Percentiles rank a stretch among this genome's conserved stretches.
Evolutionary conservation across 2,329 filamentous ascomycete species (phyloP).

Genomic region (Sclerotinia glacialis): DNA sequence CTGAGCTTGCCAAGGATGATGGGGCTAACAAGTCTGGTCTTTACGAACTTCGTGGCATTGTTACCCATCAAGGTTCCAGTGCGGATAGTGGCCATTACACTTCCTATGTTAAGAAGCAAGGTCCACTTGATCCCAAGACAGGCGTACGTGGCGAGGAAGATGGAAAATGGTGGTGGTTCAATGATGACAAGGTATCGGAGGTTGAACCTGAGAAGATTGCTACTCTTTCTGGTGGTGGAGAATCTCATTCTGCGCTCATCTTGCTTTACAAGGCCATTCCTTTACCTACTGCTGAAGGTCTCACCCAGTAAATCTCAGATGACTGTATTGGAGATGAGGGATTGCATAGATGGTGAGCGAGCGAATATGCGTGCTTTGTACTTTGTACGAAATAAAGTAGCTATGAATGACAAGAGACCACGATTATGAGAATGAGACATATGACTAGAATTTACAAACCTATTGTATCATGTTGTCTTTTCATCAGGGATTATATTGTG

Average conservation of each 20-base stretch:
- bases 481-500: not conserved
- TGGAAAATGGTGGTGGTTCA: conserved; percentile 99
- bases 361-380: not conserved
- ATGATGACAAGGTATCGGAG: conserved; percentile 94
- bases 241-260: conserved; percentile 80
- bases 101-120: conserved; percentile 92
- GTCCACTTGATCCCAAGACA: conserved; percentile 66
- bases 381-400: not conserved
- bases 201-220: conserved; percentile 90
- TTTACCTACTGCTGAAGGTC: conserved; percentile 56
- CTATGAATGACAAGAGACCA: not conserved
- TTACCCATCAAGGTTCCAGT: conserved; percentile 94
- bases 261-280: conserved; percentile 74
- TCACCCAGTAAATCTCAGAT: conserved; percentile 23
- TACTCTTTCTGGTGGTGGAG: conserved; percentile 82
- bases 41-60: conserved; percentile 89
- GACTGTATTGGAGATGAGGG: not conserved
- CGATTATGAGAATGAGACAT: not conserved
- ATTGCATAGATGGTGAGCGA: not conserved
- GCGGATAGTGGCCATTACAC: conserved; percentile 99
- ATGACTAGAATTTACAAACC: not conserved
- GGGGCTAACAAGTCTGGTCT: conserved; percentile 90
- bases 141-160: conserved; percentile 79
- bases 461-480: not conserved
- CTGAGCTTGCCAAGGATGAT: conserved; percentile 70